Evolutionary conservation across 2,329 filamentous ascomycete genomes (phyloP).

Genomic region (Aspergillus uvarum): DNA sequence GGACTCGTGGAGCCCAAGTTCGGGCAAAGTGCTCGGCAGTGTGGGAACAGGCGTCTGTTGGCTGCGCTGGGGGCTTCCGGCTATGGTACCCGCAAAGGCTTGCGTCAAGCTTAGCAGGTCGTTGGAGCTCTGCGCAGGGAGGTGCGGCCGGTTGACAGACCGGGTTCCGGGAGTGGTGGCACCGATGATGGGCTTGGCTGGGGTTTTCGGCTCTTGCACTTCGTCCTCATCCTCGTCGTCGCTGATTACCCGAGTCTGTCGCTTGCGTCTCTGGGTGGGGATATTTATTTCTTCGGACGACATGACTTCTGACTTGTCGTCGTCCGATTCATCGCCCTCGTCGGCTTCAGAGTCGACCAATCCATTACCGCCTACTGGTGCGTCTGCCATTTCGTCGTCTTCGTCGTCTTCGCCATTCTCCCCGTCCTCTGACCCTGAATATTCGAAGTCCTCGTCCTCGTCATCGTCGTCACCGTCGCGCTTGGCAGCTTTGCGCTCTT

Average conservation of each 20-base stretch:
- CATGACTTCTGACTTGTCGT: constrained; percentile 24
- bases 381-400: constrained; percentile 29
- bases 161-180: constrained; percentile 20
- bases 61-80: constrained; percentile 52
- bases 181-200: constrained; percentile 28
- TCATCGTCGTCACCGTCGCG: constrained; percentile 52
- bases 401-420: constrained; percentile 41
- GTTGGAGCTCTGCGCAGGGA: constrained; percentile 62
- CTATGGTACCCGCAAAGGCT: constrained; percentile 88
- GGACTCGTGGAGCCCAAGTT: constrained; percentile 58
- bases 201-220: constrained; percentile 32
- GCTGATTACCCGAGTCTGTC: constrained; percentile 58
- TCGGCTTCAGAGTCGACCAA: constrained; percentile 37
- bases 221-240: constrained; percentile 61
- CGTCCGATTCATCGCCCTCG: constrained; percentile 45
- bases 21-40: constrained; percentile 49
- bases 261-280: constrained; percentile 54
- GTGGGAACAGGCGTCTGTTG: constrained; percentile 51
- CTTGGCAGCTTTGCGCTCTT: constrained; percentile 73
- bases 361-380: constrained; percentile 23
- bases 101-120: constrained; percentile 72
- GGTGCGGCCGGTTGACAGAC: constrained; percentile 53
- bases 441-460: constrained; percentile 37
- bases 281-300: constrained; percentile 47
- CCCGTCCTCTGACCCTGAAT: constrained; percentile 50